Conservation (phyloP, 306 rosid species). For the Acacia acuminata region DNA sequence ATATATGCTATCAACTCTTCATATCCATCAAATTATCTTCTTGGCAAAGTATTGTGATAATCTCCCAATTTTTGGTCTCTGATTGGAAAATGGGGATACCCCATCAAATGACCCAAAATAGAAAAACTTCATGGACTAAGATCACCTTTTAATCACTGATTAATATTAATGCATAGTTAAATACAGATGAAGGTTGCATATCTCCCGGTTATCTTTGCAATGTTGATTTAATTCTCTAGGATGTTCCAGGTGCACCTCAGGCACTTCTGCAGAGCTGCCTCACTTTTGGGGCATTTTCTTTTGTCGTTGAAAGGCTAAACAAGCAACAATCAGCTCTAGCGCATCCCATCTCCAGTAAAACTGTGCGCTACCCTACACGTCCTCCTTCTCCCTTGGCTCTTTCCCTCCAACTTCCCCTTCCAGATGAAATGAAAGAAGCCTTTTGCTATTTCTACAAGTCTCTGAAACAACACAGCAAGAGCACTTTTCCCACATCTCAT, state of each 20-base stretch:
- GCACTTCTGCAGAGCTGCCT: slow-evolving; percentile 90
- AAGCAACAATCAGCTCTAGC: slow-evolving; percentile 95
- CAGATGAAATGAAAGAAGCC: slow-evolving; percentile 69
- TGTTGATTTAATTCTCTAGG: neutral
- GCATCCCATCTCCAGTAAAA: slow-evolving; percentile 50
- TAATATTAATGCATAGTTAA: neutral
- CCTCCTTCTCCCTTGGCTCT: slow-evolving; percentile 49
- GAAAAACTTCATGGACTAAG: neutral
- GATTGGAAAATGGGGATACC: neutral
- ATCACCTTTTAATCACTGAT: neutral
- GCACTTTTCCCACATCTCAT: slow-evolving; percentile 39
- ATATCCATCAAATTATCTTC: neutral
- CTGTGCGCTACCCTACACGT: slow-evolving; percentile 30
- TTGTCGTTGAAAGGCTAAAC: slow-evolving; percentile 82
- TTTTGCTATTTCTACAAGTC: slow-evolving; percentile 68
- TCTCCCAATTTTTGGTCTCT: neutral
- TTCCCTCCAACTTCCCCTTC: slow-evolving; percentile 80
- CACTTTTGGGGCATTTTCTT: slow-evolving; percentile 96
- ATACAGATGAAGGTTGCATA: slow-evolving; percentile 15
- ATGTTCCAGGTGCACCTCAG: slow-evolving; percentile 84
- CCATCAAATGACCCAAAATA: neutral
- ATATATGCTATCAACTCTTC: neutral
- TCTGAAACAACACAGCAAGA: slow-evolving; percentile 55
- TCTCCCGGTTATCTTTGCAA: slow-evolving; percentile 21
- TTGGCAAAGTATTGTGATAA: neutral